Percentiles rank a stretch among this genome's conserved stretches.
These are phyloP conservation scores for Beta vulgaris DNA, from an alignment of 148 eudicot species.

Conservation along the genomic window DNA sequence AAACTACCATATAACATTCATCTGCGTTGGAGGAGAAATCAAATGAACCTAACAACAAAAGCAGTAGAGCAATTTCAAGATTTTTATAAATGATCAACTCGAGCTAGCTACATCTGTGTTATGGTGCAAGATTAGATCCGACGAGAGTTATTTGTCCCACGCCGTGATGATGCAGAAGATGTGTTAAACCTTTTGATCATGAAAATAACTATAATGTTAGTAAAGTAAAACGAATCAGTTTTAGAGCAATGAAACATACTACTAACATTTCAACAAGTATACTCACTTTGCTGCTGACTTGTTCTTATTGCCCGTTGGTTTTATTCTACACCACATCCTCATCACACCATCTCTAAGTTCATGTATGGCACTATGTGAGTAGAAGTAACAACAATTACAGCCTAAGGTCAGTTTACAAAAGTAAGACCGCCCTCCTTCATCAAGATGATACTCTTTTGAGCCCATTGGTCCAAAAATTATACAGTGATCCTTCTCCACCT, in stretches of 20 bases:
- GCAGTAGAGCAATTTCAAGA: too few species aligned
- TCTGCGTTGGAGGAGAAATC: too few species aligned
- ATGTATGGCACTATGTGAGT: background rate
- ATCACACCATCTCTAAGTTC: background rate
- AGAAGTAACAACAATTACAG: background rate
- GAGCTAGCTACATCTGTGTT: too few species aligned
- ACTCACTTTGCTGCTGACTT: background rate
- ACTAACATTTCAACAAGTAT: background rate
- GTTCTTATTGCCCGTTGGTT: background rate
- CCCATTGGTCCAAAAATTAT: too few species aligned
- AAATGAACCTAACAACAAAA: too few species aligned
- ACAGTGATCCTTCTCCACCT: background rate
- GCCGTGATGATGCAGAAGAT: background rate
- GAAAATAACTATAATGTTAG: too few species aligned
- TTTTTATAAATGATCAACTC: too few species aligned
- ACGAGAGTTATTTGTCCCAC: background rate
- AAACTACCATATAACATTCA: too few species aligned
- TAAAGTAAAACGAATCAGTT: too few species aligned
- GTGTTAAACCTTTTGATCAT: background rate
- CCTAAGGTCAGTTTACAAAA: background rate
- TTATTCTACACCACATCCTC: background rate
- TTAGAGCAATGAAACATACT: too few species aligned
- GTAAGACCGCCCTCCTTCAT: too few species aligned
- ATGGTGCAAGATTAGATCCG: background rate
- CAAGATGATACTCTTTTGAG: too few species aligned